These are phyloP conservation scores for Barbatosphaeria neglecta DNA, from an alignment of 495 filamentous ascomycete genomes.

Conservation along the genomic window DNA sequence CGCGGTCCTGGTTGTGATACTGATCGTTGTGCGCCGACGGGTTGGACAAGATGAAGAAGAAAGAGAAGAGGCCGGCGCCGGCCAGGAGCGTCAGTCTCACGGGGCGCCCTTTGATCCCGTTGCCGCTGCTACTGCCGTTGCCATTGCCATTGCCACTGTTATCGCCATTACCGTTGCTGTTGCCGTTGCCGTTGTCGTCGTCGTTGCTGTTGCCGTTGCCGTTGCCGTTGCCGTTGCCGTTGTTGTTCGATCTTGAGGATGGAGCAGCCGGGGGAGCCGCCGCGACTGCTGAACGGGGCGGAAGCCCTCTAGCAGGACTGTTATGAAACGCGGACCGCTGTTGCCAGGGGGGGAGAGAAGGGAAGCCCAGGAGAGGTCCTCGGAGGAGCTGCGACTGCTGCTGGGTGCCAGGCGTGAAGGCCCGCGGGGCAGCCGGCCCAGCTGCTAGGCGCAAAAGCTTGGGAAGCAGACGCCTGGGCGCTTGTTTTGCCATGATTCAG, in stretches of 20 bases:
- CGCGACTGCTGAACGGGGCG: too few species aligned
- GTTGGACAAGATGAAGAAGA: conserved; percentile 7
- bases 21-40: background rate
- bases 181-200: background rate
- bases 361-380: too few species aligned
- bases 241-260: too few species aligned
- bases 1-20: conserved; percentile 1
- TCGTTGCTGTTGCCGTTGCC: background rate
- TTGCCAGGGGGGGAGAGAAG: too few species aligned
- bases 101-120: conserved; percentile 4
- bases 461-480: background rate
- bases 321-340: too few species aligned
- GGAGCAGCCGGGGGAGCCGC: too few species aligned
- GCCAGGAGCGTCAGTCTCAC: conserved; percentile 11
- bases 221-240: too few species aligned
- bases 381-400: too few species aligned
- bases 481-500: conserved; percentile 5
- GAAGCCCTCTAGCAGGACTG: too few species aligned
- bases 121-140: background rate
- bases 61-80: conserved; percentile 13
- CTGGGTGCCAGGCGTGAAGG: too few species aligned
- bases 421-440: background rate
- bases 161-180: background rate
- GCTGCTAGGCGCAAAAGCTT: background rate
- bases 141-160: background rate